Evolutionary conservation across 441 rosid species (phyloP).

Genomic region (Hura crepitans): DNA sequence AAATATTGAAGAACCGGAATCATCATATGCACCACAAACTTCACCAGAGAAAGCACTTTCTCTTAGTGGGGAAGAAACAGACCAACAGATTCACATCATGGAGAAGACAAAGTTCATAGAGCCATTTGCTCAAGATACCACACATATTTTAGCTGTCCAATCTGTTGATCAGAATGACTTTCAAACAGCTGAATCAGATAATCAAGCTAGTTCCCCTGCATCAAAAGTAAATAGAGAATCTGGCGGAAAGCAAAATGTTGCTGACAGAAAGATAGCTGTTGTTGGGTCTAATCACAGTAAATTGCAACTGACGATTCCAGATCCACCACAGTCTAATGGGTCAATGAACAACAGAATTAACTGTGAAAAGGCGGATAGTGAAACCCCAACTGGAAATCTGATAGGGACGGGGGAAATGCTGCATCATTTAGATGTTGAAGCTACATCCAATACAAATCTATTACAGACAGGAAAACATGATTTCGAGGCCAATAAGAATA

Average conservation of each 20-base stretch:
- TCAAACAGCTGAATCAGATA: conserved; percentile 24
- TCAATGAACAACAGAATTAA: conserved; percentile 28
- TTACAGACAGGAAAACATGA: conserved; percentile 27
- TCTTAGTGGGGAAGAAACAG: conserved; percentile 26
- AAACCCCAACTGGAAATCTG: conserved; percentile 22
- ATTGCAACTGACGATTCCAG: conserved; percentile 27
- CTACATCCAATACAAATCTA: conserved; percentile 23
- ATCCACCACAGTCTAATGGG: conserved; percentile 21
- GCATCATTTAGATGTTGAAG: conserved; percentile 27
- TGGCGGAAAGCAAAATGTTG: conserved; percentile 27
- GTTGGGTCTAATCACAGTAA: conserved; percentile 28
- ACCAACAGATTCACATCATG: conserved; percentile 28
- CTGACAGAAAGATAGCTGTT: conserved; percentile 14
- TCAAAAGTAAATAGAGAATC: conserved; percentile 21
- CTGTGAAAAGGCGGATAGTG: conserved; percentile 28
- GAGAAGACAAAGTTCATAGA: conserved; percentile 24
- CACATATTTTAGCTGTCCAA: conserved; percentile 29
- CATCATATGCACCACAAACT: conserved; percentile 19
- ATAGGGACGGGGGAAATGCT: conserved; percentile 22
- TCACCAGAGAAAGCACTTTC: conserved; percentile 19
- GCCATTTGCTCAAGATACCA: conserved; percentile 22
- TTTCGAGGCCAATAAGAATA: conserved; percentile 24
- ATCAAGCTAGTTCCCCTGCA: conserved; percentile 22
- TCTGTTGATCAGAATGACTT: conserved; percentile 24
- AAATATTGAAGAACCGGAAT: conserved; percentile 10